These are phyloP conservation scores for Neurospora intermedia DNA, from an alignment of 495 filamentous ascomycete species.

Conservation along the genomic window DNA sequence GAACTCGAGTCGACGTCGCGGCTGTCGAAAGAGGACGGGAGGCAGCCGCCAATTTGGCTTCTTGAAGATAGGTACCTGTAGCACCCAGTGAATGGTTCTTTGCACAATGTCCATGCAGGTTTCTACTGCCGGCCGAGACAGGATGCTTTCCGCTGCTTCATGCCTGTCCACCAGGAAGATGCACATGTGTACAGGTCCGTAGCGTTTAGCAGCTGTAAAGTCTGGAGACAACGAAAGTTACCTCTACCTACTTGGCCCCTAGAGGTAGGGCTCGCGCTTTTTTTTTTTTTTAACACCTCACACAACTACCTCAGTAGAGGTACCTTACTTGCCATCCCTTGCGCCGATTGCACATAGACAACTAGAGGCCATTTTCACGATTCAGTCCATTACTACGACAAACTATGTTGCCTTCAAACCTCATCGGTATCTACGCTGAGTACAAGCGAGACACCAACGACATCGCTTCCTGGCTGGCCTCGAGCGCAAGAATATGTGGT, in stretches of 20 bases:
- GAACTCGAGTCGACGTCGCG: not conserved
- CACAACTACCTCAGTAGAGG: not conserved
- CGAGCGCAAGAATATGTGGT: conserved; percentile 31
- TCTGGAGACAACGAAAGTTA: not conserved
- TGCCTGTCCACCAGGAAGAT: not conserved
- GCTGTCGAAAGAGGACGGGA: not conserved
- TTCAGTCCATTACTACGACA: not conserved
- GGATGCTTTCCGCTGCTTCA: not conserved
- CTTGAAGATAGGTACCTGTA: not conserved
- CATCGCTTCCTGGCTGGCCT: conserved; percentile 40
- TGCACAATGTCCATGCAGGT: not conserved
- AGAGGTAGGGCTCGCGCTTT: not conserved
- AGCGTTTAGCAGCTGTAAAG: not conserved
- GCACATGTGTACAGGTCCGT: not conserved
- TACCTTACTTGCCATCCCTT: not conserved
- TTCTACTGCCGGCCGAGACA: not conserved
- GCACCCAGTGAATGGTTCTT: not conserved
- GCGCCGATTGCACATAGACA: not conserved
- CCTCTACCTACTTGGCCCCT: not conserved
- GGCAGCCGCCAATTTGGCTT: not conserved
- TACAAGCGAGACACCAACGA: conserved; percentile 40
- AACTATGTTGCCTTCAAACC: not conserved
- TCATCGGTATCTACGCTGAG: conserved; percentile 32
- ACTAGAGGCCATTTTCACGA: not conserved
- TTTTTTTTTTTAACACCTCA: not conserved